These are phyloP conservation scores for Hypoxylon perforatum DNA, from an alignment of 495 filamentous ascomycete genomes.

Conservation along the genomic window DNA sequence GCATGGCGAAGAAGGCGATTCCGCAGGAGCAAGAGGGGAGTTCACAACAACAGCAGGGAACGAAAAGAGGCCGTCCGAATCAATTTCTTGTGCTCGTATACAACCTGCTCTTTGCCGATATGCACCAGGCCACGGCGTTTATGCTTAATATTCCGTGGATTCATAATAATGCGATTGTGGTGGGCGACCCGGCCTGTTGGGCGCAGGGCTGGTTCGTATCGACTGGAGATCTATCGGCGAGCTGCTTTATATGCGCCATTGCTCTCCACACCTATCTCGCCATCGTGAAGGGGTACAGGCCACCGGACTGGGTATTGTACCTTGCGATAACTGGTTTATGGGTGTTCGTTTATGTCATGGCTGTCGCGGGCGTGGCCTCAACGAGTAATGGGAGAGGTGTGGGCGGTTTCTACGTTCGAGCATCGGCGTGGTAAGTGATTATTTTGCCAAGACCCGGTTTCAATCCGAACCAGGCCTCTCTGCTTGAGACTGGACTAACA, in stretches of 20 bases:
- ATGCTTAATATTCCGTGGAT: constrained; percentile 73
- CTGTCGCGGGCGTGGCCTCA: constrained; percentile 63
- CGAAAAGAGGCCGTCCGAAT: constrained; percentile 57
- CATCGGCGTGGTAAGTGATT: constrained; percentile 69
- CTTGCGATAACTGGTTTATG: constrained; percentile 63
- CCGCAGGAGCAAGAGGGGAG: constrained; percentile 4
- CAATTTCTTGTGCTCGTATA: constrained; percentile 80
- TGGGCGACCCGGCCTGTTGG: constrained; percentile 70
- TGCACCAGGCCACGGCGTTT: constrained; percentile 76
- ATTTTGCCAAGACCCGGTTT: neutral
- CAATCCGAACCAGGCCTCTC: constrained; percentile 5
- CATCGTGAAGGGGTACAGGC: constrained; percentile 67
- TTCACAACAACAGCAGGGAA: constrained; percentile 45
- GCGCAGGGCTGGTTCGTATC: constrained; percentile 78
- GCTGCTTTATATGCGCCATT: constrained; percentile 76
- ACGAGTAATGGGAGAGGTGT: constrained; percentile 58
- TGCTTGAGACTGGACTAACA: constrained; percentile 4
- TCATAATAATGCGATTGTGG: constrained; percentile 61
- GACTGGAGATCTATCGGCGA: constrained; percentile 74
- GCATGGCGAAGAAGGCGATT: constrained; percentile 25
- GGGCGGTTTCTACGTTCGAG: constrained; percentile 68
- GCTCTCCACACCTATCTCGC: constrained; percentile 75
- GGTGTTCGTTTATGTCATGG: constrained; percentile 68
- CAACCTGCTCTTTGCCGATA: constrained; percentile 78
- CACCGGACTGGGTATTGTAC: constrained; percentile 66